Conservation (phyloP, 2,329 filamentous ascomycete genomes). For the Claviceps maximensis region DNA sequence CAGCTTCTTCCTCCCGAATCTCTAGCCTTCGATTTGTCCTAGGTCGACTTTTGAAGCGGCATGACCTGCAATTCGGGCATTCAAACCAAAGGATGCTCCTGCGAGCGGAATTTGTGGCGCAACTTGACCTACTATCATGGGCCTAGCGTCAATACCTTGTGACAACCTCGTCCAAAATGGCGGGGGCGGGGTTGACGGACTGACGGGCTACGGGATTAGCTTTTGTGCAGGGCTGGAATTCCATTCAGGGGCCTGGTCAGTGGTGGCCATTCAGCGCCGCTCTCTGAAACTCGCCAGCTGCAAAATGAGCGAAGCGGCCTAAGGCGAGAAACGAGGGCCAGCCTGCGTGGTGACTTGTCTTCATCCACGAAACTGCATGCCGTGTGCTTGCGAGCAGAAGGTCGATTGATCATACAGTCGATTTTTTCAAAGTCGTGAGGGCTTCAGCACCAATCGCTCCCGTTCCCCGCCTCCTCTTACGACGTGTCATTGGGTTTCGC, state of each 20-base stretch:
- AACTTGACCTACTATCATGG: too few species aligned
- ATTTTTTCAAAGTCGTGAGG: neutral
- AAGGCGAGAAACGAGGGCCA: neutral
- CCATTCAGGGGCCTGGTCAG: too few species aligned
- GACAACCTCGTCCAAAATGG: neutral
- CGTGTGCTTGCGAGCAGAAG: neutral
- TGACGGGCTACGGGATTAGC: too few species aligned
- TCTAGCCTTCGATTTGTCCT: neutral
- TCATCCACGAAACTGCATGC: neutral
- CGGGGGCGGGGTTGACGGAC: neutral
- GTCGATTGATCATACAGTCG: neutral
- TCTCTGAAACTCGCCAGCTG: neutral
- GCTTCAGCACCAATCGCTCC: neutral
- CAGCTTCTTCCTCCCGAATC: neutral
- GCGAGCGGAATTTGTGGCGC: too few species aligned
- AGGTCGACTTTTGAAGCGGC: neutral
- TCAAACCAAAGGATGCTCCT: too few species aligned
- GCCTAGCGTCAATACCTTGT: too few species aligned
- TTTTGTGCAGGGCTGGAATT: too few species aligned
- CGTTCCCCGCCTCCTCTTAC: neutral
- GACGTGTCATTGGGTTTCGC: neutral
- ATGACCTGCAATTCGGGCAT: neutral
- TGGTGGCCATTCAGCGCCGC: too few species aligned
- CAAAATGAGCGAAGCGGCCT: neutral
- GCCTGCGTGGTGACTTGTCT: neutral